Evolutionary conservation across 2,329 filamentous ascomycete species (phyloP).

Genomic region (Exophiala sideris): DNA sequence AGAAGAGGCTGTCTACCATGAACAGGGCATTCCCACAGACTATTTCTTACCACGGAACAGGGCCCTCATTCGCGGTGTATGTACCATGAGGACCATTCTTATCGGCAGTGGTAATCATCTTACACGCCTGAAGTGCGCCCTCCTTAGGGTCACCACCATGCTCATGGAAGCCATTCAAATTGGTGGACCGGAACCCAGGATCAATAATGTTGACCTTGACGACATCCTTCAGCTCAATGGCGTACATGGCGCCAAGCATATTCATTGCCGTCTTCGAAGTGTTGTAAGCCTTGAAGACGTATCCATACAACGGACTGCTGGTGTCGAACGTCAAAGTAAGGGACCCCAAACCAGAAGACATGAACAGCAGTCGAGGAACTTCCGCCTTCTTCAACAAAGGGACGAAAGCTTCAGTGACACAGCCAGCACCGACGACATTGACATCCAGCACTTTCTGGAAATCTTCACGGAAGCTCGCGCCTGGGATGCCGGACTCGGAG

Average conservation of each 20-base stretch:
- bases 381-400: conserved; percentile 20
- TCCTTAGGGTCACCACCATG: conserved; percentile 5
- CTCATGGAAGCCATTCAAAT: conserved; percentile 12
- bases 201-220: conserved; percentile 22
- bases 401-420: conserved; percentile 20
- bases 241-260: conserved; percentile 16
- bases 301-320: conserved; percentile 1
- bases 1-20: neutral
- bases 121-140: conserved; percentile 17
- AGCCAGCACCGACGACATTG: conserved; percentile 12
- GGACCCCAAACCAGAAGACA: conserved; percentile 21
- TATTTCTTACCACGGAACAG: neutral
- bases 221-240: conserved; percentile 19
- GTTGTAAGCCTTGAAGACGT: conserved; percentile 10
- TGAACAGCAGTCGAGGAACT: conserved; percentile 20
- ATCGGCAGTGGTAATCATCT: conserved; percentile 1
- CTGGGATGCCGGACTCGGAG: neutral
- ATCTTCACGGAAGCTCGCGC: conserved; percentile 11
- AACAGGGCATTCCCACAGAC: neutral
- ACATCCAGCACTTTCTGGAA: conserved; percentile 23
- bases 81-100: conserved; percentile 2
- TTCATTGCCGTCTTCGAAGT: conserved; percentile 21
- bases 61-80: neutral
- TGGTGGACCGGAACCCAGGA: conserved; percentile 18
- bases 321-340: conserved; percentile 13